Conservation (phyloP, 805 yeast genomes). For the Candida schatavii region DNA sequence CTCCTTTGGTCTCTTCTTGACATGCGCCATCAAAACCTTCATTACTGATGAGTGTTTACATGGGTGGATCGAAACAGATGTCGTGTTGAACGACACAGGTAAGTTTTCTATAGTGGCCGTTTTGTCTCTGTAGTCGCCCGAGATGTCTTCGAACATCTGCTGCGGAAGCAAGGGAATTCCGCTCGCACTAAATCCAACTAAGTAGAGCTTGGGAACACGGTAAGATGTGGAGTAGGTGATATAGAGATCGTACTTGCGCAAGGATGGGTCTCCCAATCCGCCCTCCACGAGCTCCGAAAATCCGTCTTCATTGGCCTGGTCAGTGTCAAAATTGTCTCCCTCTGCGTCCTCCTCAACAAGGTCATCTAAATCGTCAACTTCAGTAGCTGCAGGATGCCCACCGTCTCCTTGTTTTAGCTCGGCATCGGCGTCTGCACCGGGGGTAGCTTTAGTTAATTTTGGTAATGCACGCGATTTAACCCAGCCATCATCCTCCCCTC, state of each 20-base stretch:
- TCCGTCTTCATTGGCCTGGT: slow-evolving; percentile 23
- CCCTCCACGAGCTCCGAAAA: slow-evolving; percentile 32
- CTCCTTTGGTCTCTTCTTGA: slow-evolving; percentile 43
- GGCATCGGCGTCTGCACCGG: slow-evolving; percentile 19
- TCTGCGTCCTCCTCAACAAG: slow-evolving; percentile 44
- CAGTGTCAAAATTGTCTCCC: slow-evolving; percentile 31
- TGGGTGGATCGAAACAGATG: slow-evolving; percentile 90
- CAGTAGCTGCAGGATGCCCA: slow-evolving; percentile 9
- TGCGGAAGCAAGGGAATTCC: slow-evolving; percentile 86
- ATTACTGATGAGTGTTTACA: slow-evolving; percentile 94
- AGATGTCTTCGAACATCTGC: slow-evolving; percentile 93
- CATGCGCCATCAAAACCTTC: slow-evolving; percentile 77
- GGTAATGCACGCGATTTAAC: slow-evolving; percentile 29
- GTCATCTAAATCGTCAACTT: slow-evolving; percentile 45
- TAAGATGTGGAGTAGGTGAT: slow-evolving; percentile 93
- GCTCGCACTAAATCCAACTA: slow-evolving; percentile 79
- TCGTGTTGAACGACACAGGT: slow-evolving; percentile 74
- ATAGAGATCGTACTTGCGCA: slow-evolving; percentile 81
- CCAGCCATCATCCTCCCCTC: slow-evolving; percentile 56
- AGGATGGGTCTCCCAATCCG: slow-evolving; percentile 25
- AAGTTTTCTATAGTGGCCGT: slow-evolving; percentile 94
- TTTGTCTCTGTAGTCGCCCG: slow-evolving; percentile 87
- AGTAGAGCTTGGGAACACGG: slow-evolving; percentile 90
- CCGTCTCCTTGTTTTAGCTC: too few relatives aligned
- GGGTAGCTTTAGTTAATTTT: slow-evolving; percentile 10